Evolutionary conservation across 176 grass and related monocot genomes (phyloP).

Genomic region (Panicum miliaceum): DNA sequence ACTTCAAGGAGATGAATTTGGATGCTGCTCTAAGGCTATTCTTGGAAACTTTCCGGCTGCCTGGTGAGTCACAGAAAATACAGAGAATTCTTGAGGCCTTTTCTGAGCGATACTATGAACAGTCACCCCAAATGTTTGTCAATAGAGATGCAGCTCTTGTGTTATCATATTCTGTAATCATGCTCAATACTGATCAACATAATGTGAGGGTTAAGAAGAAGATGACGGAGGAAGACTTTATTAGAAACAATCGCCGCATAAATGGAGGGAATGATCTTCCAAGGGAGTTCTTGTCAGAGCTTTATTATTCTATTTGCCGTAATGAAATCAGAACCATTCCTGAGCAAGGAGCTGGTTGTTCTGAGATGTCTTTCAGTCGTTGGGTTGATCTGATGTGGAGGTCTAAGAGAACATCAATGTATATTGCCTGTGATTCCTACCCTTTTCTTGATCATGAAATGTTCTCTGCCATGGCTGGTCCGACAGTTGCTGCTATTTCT

Average conservation of each 20-base stretch:
- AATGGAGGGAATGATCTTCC: constrained; percentile 94
- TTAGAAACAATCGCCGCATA: constrained; percentile 90
- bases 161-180: constrained; percentile 90
- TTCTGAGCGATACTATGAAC: constrained; percentile 94
- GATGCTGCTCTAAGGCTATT: constrained; percentile 92
- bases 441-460: constrained; percentile 91
- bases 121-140: constrained; percentile 83
- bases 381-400: constrained; percentile 95
- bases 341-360: constrained; percentile 78
- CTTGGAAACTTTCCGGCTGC: constrained; percentile 94
- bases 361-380: constrained; percentile 89
- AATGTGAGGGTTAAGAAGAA: constrained; percentile 98
- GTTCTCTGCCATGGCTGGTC: constrained; percentile 88
- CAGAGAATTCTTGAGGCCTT: constrained; percentile 97
- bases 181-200: constrained; percentile 98
- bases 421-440: constrained; percentile 70
- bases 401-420: constrained; percentile 77
- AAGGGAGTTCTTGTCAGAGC: constrained; percentile 78
- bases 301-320: constrained; percentile 88
- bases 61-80: constrained; percentile 98
- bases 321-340: constrained; percentile 94
- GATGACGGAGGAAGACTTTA: constrained; percentile 99
- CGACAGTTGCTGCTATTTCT: constrained; percentile 88
- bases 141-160: constrained; percentile 90
- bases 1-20: constrained; percentile 94